Evolutionary conservation across 1,284 basidiomycete genomes (phyloP).

Genomic region (Ceratobasidium sp.): DNA sequence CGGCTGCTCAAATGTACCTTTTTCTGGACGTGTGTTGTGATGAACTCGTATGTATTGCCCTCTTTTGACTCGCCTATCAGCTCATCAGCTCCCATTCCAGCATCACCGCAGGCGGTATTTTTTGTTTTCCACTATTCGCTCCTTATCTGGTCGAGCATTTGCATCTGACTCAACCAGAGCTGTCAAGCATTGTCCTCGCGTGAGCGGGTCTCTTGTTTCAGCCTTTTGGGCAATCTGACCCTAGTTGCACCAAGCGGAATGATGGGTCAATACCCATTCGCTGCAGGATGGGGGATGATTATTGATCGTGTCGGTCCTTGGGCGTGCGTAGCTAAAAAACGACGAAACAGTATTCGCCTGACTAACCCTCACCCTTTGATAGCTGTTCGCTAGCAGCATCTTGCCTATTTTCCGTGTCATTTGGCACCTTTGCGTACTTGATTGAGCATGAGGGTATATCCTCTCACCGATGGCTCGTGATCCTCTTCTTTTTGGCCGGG

Average conservation of each 20-base stretch:
- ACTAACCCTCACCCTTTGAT: constrained; percentile 1
- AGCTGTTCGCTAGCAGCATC: constrained; percentile 68
- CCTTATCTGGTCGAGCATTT: constrained; percentile 64
- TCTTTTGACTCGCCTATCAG: neutral
- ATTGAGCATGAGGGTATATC: constrained; percentile 57
- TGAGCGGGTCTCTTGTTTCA: constrained; percentile 48
- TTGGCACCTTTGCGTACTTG: constrained; percentile 66
- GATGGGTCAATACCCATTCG: constrained; percentile 72
- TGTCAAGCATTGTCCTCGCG: constrained; percentile 77
- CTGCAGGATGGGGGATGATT: constrained; percentile 62
- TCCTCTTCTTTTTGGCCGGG: constrained; percentile 68
- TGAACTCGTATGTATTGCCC: constrained; percentile 28
- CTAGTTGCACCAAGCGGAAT: constrained; percentile 59
- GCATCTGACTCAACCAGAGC: constrained; percentile 72
- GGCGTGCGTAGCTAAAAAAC: constrained; percentile 45
- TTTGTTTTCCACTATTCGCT: constrained; percentile 75
- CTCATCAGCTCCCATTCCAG: constrained; percentile 50
- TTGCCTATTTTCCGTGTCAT: constrained; percentile 63
- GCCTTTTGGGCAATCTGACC: constrained; percentile 18
- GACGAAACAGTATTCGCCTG: neutral
- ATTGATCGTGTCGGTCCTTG: constrained; percentile 67
- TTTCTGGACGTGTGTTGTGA: constrained; percentile 28
- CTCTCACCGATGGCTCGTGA: constrained; percentile 53
- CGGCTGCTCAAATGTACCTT: constrained; percentile 33
- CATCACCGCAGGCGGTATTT: constrained; percentile 73